phyloP scores from a whole-genome alignment of 1,284 basidiomycete species.

The Naganishia albida region DNA sequence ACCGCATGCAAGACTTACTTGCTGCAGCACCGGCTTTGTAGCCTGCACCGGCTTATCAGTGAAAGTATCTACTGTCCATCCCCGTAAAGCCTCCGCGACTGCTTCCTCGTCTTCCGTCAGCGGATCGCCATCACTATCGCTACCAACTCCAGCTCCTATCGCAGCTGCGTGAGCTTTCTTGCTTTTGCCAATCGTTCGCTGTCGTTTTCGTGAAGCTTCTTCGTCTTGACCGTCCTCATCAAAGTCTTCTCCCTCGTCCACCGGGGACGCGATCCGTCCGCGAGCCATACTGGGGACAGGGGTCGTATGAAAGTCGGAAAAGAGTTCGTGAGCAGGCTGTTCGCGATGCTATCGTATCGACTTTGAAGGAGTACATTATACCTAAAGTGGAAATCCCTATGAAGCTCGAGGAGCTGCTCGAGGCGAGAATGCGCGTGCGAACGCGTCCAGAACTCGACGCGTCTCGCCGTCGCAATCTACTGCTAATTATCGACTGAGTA shows the following conservation, averaged over 20 bases:
- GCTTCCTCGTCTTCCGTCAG: conserved; percentile 18
- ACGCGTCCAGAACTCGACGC: too few relatives aligned
- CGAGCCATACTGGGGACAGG: conserved; percentile 1
- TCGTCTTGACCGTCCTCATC: not conserved
- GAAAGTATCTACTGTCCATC: conserved; percentile 20
- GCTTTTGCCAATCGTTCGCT: conserved; percentile 13
- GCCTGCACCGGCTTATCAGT: conserved; percentile 20
- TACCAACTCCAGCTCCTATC: not conserved
- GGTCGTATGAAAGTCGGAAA: too few relatives aligned
- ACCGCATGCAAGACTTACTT: not conserved
- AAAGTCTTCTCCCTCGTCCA: conserved; percentile 12
- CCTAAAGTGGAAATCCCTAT: too few relatives aligned
- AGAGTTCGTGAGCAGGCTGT: too few relatives aligned
- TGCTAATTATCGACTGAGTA: too few relatives aligned
- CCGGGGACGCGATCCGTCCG: conserved; percentile 11
- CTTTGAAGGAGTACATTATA: too few relatives aligned
- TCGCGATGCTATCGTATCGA: too few relatives aligned
- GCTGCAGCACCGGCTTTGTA: conserved; percentile 6
- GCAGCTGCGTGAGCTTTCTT: conserved; percentile 5
- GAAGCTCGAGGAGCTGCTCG: too few relatives aligned
- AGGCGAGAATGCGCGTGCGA: too few relatives aligned
- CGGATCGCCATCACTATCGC: conserved; percentile 21
- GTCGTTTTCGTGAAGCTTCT: conserved; percentile 13
- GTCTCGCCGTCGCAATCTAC: too few relatives aligned
- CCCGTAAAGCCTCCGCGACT: conserved; percentile 5